Base-by-base conservation (phyloP, 805 yeast genomes). In the Candida nitratophila region DNA sequence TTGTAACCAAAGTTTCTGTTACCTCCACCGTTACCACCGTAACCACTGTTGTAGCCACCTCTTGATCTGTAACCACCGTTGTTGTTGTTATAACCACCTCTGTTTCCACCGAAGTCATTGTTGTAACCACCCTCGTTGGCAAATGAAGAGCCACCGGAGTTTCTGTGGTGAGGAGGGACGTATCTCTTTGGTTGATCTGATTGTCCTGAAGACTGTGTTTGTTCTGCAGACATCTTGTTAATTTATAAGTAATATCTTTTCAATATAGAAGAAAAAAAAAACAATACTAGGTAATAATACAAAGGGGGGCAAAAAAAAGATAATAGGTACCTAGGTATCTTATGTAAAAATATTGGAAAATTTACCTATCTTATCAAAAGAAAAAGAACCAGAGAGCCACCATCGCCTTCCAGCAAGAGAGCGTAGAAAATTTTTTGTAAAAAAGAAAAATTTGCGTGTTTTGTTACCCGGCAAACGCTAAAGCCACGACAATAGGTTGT, bases 141-240 rank as follows among this genome's bases (percentile, higher is more conserved):
- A 14, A 29, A 29, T 29, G 44, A 55, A 10, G 37, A 34, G 24
- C 24, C 39, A 48, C 50, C 45, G 24, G 52, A 48, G 53, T 57
- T 64, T 54, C 74, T 67, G 58, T 68, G 59, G 55, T 71, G 76
- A 45, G 78, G 78, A 48, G 77, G 78, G 45, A 72, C 76, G 63
- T 73, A 73, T 39, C 60, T 30, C 44, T 45, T 21, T 30, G 45
- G 19, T 43, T 35, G 26, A 26, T 47, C 15, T 11, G 30, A 8
- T n/a, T n/a, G n/a, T n/a, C n/a, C n/a, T n/a, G n/a, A n/a, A n/a
- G n/a, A n/a, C n/a, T n/a, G n/a, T 35, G 22, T 12, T 27, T 27
- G 22, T 24, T 37, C 20, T 26, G 24, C 40, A 39, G 41, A 39
- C 41, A 39, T 39, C n/a, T 29, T 29, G 32, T 11, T 11, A 11